Evolutionary conservation across 2,329 filamentous ascomycete species (phyloP).

Genomic region (Epichloe typhina): DNA sequence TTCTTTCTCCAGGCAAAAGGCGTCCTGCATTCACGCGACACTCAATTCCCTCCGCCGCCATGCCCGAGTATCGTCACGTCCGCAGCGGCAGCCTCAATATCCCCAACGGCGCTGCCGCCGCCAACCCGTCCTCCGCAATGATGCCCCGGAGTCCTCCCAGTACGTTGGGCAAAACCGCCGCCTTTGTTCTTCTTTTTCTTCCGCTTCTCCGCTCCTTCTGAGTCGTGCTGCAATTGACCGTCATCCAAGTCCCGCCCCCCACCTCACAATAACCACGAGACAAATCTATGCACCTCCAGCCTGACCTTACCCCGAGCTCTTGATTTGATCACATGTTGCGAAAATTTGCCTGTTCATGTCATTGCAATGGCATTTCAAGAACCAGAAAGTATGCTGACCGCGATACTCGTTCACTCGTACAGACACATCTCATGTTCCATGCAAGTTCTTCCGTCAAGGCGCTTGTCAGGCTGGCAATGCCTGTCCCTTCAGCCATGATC

Average conservation of each 20-base stretch:
- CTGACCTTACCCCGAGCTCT: not conserved
- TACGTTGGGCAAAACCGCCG: constrained; percentile 12
- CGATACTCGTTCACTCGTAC: not conserved
- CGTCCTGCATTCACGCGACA: constrained; percentile 4
- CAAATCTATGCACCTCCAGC: not conserved
- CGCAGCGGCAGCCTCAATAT: constrained; percentile 46
- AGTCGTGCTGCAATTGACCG: not conserved
- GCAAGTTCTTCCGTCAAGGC: constrained; percentile 98
- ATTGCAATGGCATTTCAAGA: not conserved
- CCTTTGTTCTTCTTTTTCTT: not conserved
- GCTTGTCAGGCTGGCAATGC: constrained; percentile 91
- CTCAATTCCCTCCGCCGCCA: constrained; percentile 13
- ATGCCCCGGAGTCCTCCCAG: constrained; percentile 48
- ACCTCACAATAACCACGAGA: not conserved
- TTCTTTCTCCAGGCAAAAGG: constrained; percentile 2
- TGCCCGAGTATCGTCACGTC: constrained; percentile 43
- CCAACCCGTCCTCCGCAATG: constrained; percentile 12
- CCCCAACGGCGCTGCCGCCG: constrained; percentile 18
- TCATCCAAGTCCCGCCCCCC: constrained; percentile 4
- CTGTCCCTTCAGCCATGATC: constrained; percentile 92
- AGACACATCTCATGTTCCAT: constrained; percentile 96
- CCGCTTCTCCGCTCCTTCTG: not conserved
- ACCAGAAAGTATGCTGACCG: not conserved
- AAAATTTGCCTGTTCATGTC: too few species aligned
- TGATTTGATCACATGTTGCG: too few species aligned